Base-by-base conservation (phyloP, 208 protist species). In the Trypanosoma rangeli region DNA sequence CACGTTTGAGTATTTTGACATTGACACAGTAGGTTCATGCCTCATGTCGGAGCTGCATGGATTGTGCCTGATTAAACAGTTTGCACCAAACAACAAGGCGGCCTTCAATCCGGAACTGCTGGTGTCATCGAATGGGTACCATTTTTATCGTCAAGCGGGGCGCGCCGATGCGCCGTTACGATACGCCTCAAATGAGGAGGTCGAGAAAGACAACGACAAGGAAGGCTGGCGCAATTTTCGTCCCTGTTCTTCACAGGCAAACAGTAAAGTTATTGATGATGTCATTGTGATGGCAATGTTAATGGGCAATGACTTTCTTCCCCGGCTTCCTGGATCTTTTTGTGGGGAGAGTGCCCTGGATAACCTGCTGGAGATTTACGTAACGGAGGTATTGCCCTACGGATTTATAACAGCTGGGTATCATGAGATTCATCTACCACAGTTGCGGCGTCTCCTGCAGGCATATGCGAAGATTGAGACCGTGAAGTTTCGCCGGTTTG, bases 241-340 rank as follows among this genome's bases (percentile, higher is more conserved):
- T 63, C 87, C 90, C 2, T 93, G 84, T 72, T 79, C 75, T n/a
- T 70, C 81, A 24, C 60, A 67, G 22, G 78, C 79, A 68, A 95
- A 94, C 62, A 81, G 82, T 44, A 93, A 93, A 65, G 78, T 95
- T 24, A 82, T 95, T 28, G 87, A 95, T 49, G 90, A 95, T 70
- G 82, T 95, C 66, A 90, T 95, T 65, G 82, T 89, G 42, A 52
- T 95, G 46, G 79, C 78, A 12, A 83, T 90, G 60, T 55, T 94
- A 33, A 70, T 95, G 65, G 90, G 90, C 29, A 95, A 95, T 70
- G 90, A 95, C 68, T 95, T 95, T 55, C 59, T 95, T 60, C 90
- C 87, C 3, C 76, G 85, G 12, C 46, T 87, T 15, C 90, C 90
- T n/a, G 82, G 76, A 37, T 82, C 76, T 20, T 94, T 88, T 68